Percentiles rank a stretch among this genome's conserved stretches.
Evolutionary conservation across 306 rosid genomes (phyloP).

Genomic region (Cucurbita argyrosperma): DNA sequence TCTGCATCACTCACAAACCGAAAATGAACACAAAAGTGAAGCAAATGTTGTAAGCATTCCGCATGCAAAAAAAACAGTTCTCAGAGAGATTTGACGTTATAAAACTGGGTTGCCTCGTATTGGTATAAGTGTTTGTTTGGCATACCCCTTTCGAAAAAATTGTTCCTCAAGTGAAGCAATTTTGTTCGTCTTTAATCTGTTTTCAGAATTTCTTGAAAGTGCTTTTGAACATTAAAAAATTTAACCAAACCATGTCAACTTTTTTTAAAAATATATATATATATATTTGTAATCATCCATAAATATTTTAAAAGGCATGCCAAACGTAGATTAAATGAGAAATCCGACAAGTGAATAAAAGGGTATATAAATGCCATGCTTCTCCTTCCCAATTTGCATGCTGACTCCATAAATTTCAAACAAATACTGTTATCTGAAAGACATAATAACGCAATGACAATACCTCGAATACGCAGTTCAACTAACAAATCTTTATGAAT

Average conservation of each 20-base stretch:
- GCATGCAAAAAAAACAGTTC: not conserved
- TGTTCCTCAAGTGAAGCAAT: not conserved
- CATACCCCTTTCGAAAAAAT: not conserved
- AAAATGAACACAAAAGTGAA: not conserved
- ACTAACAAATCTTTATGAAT: not conserved
- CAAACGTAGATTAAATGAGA: not conserved
- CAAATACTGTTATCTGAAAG: not conserved
- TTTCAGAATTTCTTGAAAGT: not conserved
- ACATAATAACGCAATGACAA: not conserved
- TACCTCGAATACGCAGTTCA: not conserved
- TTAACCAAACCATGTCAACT: not conserved
- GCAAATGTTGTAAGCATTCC: not conserved
- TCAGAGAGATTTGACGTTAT: not conserved
- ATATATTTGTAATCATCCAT: not conserved
- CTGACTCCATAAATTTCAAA: not conserved
- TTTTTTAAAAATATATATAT: not conserved
- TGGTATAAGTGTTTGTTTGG: not conserved
- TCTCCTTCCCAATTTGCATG: not conserved
- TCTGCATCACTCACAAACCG: not conserved
- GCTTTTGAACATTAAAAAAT: not conserved
- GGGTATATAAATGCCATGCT: not conserved
- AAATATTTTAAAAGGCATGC: not conserved
- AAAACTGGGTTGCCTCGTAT: not conserved
- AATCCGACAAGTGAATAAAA: not conserved
- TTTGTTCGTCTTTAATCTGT: not conserved